Evolutionary conservation across 2,329 filamentous ascomycete species (phyloP), one percentile per base, ranked within the genome.

Genomic region (Paramyrothecium sp.): DNA sequence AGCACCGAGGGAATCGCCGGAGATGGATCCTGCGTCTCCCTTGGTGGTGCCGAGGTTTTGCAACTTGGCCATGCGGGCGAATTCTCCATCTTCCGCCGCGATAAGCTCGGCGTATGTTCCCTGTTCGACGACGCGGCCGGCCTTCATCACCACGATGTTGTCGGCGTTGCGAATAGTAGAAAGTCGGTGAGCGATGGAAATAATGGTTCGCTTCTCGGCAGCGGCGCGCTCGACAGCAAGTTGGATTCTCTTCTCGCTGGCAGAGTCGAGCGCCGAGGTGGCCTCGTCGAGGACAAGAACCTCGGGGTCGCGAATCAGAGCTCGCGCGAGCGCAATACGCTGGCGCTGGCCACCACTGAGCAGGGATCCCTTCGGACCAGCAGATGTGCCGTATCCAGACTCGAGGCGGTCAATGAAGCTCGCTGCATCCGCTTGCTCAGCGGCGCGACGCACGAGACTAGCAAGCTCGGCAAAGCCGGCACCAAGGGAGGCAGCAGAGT

Each of bases 91-190:
- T n/a, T 83, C 68, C 12, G 75, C 70, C 2, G 73, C 69, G 59
- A 90, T 75, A 2, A 90, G 76, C 54, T 86, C 79, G 3, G 83
- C 74, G 56, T 90, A 87, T 0, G 79, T 85, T 0, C 88, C 88
- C 65, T 87, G 78, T 68, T 90, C 88, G 12, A 87, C 74, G 3
- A 88, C 79, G 51, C 78, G 70, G 0, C 88, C 88, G 55, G 81
- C 75, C 16, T 83, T 78, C 67, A 90, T 78, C 19, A 90, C 87
- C 20, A 90, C 76, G 57, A 91, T 90, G 59, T 85, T 82, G 63
- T 90, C 85, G 0, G 88, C 87, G 54, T 85, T 79, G 64, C 80
- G 81, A 59, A 87, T 84, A 0, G 85, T 87, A 0, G 82, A 84
- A 2, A 88, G 71, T 2, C 85, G 75, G 67, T 88, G 85, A 0